phyloP scores from a whole-genome alignment of 768 basidiomycete genomes.

The Austroboletus eburneus region DNA sequence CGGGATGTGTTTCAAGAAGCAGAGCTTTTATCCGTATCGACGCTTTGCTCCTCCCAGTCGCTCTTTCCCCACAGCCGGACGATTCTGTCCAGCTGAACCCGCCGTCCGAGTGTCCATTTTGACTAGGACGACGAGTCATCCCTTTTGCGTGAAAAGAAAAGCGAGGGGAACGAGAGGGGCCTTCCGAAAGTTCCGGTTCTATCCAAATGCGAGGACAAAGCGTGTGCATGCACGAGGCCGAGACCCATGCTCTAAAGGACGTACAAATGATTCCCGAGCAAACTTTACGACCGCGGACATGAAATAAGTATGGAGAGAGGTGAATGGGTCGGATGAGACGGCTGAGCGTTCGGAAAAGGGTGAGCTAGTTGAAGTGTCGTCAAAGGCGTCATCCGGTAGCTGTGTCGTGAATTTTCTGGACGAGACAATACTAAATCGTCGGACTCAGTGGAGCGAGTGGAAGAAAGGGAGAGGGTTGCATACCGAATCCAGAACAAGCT shows the following conservation, averaged over 20 bases:
- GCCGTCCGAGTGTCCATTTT: too few relatives aligned
- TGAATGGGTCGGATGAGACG: too few relatives aligned
- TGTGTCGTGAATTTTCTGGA: conserved; percentile 9
- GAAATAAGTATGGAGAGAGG: not conserved
- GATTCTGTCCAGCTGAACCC: too few relatives aligned
- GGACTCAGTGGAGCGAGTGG: not conserved
- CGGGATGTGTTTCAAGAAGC: too few relatives aligned
- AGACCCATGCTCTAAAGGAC: conserved; percentile 9
- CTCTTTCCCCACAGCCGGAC: too few relatives aligned
- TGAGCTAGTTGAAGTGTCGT: conserved; percentile 5
- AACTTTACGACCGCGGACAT: conserved; percentile 8
- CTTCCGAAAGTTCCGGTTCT: too few relatives aligned
- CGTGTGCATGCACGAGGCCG: conserved; percentile 9
- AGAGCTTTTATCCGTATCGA: too few relatives aligned
- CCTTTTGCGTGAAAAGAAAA: too few relatives aligned
- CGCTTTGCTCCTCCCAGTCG: too few relatives aligned
- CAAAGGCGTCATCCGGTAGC: not conserved
- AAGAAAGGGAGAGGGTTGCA: not conserved
- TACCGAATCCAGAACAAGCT: too few relatives aligned
- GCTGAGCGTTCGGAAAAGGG: conserved; percentile 8
- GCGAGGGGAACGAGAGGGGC: too few relatives aligned
- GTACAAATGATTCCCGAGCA: conserved; percentile 7
- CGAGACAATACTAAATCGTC: conserved; percentile 4
- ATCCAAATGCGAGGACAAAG: not conserved
- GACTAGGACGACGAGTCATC: too few relatives aligned